A percentile compares a stretch with the other conserved stretches of the same genome.
Evolutionary conservation across 495 filamentous ascomycete species (phyloP).

Genomic region (Annulohypoxylon bovei): DNA sequence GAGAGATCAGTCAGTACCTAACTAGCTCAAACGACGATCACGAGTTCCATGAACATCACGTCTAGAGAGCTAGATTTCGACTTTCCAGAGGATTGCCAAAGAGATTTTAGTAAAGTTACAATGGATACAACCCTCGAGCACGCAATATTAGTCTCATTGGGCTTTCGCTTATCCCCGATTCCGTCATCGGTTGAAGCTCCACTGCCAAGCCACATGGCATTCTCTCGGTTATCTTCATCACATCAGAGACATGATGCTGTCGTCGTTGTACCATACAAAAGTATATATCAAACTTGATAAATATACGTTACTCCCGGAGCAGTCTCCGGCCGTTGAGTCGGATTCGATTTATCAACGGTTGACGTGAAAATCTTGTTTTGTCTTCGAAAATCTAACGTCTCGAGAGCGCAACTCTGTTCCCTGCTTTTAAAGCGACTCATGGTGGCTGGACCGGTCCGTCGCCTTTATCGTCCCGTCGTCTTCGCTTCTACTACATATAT

Average conservation of each 20-base stretch:
- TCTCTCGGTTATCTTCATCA: background rate
- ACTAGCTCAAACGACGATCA: background rate
- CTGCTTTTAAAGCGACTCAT: slow-evolving; percentile 1
- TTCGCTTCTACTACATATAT: background rate
- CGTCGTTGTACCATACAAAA: background rate
- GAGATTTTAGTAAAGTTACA: slow-evolving; percentile 17
- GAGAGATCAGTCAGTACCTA: background rate
- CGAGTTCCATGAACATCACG: background rate
- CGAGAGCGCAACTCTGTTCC: background rate
- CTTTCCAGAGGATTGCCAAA: background rate
- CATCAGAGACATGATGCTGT: background rate
- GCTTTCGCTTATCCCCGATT: slow-evolving; percentile 31
- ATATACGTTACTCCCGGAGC: background rate
- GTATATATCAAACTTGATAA: background rate
- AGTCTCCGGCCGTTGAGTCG: background rate
- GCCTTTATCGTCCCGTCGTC: slow-evolving; percentile 23
- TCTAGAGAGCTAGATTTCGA: background rate
- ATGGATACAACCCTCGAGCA: slow-evolving; percentile 19
- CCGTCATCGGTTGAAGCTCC: slow-evolving; percentile 21
- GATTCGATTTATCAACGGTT: background rate
- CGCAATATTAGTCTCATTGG: slow-evolving; percentile 33
- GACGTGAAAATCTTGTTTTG: background rate
- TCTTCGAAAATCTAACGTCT: background rate
- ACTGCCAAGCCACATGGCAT: slow-evolving; percentile 12
- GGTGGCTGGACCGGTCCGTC: slow-evolving; percentile 22